Base-by-base conservation (phyloP, 2,329 filamentous ascomycete genomes). In the Metarhizium album region DNA sequence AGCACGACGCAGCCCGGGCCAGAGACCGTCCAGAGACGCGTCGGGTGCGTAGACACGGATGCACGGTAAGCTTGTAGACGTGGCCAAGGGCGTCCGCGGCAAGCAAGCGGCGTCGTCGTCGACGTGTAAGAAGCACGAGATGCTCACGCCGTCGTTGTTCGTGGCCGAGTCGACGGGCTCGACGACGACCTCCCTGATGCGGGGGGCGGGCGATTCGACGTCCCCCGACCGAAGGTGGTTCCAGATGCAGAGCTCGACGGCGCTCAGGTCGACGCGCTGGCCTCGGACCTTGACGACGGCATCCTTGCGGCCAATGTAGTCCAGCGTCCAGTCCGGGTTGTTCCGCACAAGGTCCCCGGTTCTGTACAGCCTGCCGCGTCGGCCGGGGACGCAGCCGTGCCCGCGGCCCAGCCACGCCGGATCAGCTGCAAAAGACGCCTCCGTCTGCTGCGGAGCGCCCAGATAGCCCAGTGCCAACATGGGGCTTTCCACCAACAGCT, bases 221-320 rank as follows among this genome's bases (percentile, higher is more conserved):
- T 5, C 5, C 5, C 29, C 5, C 29, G 5, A 11, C 29, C 29
- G 29, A 31, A 11, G 5, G 22, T 45, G 20, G n/a, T 45, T 7
- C n/a, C n/a, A n/a, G n/a, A n/a, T n/a, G n/a, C n/a, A n/a, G n/a
- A n/a, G n/a, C 23, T 54, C 53, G 31, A 54, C 48, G 29, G 53
- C 53, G 22, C 33, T 48, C 3, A 74, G 64, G 61, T 74, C 79
- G 52, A 76, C 65, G 49, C 75, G 60, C 50, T 71, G 78, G 42
- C 80, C 80, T 27, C 71, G 68, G 16, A 80, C 60, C 57, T 80
- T 80, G 43, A 79, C 68, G 58, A 79, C 75, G 0, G 67, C 67
- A 57, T 79, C 76, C 54, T 74, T 75, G 38, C 76, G 65, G 45
- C 74, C 74, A 48, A 74, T 55, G 49, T 66, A 72, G 1, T 61